Percentiles rank a stretch among this genome's conserved stretches.
Conservation (phyloP, 2,329 filamentous ascomycete genomes). For the Colletotrichum higginsianum region DNA sequence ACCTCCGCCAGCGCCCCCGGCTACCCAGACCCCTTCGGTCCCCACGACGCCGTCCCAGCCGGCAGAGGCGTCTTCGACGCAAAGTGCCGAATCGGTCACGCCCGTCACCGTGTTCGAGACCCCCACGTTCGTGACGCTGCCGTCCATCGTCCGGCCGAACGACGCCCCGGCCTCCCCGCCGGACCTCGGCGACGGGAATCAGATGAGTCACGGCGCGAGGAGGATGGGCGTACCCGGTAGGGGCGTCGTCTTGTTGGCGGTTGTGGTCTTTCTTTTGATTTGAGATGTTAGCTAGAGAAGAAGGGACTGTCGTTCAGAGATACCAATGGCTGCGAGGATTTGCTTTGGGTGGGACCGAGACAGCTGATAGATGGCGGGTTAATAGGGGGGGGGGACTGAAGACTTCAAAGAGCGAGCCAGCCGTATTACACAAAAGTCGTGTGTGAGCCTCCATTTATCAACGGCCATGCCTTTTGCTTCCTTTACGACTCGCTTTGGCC, state of each 20-base stretch:
- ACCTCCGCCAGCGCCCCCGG: neutral
- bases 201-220: neutral
- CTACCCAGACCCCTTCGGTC: neutral
- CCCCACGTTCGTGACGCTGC: conserved; percentile 20
- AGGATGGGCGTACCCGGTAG: neutral
- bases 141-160: conserved; percentile 23
- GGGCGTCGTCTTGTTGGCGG: neutral
- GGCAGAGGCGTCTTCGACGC: neutral
- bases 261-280: neutral
- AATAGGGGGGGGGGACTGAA: no score
- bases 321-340: no score
- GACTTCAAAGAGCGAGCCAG: no score
- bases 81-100: neutral
- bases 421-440: no score
- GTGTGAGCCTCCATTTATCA: no score
- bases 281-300: neutral
- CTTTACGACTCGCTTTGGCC: no score
- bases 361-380: no score
- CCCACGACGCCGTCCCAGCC: neutral
- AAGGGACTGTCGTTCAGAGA: no score
- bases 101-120: conserved; percentile 37
- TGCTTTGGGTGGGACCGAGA: no score
- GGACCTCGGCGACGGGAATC: neutral
- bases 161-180: neutral
- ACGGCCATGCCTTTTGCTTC: no score